These are phyloP conservation scores for Ophiocordyceps camponoti-floridani DNA, from an alignment of 2,329 filamentous ascomycete genomes.

Conservation along the genomic window DNA sequence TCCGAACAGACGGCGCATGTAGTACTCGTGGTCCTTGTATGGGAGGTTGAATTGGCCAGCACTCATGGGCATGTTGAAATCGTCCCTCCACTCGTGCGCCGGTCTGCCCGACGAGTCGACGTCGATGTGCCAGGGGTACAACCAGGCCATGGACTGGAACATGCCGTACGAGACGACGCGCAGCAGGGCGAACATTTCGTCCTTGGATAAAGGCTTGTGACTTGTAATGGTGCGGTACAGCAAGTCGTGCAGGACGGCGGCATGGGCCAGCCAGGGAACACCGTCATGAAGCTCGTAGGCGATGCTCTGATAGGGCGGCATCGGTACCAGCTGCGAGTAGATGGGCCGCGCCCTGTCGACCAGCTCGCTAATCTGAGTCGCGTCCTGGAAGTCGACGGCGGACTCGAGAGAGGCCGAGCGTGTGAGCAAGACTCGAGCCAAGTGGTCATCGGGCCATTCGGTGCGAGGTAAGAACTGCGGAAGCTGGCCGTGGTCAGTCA, in stretches of 20 bases:
- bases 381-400: not conserved
- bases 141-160: conserved; percentile 3
- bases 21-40: not conserved
- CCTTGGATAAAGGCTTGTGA: not conserved
- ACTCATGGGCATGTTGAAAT: conserved; percentile 1
- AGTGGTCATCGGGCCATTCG: conserved; percentile 1
- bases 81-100: conserved; percentile 1
- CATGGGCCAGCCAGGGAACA: conserved; percentile 3
- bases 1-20: conserved; percentile 1
- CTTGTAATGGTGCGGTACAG: conserved; percentile 2
- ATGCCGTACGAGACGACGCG: conserved; percentile 7
- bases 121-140: conserved; percentile 2
- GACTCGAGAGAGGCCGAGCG: not conserved
- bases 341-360: not conserved
- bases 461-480: conserved; percentile 6
- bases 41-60: conserved; percentile 1
- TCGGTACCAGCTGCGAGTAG: conserved; percentile 4
- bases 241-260: conserved; percentile 4
- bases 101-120: not conserved
- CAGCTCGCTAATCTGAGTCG: not conserved
- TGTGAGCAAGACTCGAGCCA: not conserved
- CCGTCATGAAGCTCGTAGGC: conserved; percentile 2
- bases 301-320: conserved; percentile 4
- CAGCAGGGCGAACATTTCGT: conserved; percentile 4
- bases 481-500: conserved; percentile 4